Evolutionary conservation across 1,284 basidiomycete species (phyloP).

Genomic region (Phaffia rhodozyma): DNA sequence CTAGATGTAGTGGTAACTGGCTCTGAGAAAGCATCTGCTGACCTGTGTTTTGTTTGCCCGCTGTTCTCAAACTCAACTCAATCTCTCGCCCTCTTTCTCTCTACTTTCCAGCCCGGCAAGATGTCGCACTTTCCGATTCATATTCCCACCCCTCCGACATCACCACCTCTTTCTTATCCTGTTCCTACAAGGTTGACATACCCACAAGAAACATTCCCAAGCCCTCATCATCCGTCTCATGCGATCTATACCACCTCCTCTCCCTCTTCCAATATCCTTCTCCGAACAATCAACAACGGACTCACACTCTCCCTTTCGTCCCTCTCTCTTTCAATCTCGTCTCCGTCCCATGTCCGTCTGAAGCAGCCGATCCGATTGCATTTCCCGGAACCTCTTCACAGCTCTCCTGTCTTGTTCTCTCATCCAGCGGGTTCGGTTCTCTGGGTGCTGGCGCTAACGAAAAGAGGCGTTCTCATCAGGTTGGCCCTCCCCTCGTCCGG

Average conservation of each 20-base stretch:
- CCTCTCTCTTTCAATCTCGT: slow-evolving; percentile 38
- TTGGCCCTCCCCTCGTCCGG: slow-evolving; percentile 47
- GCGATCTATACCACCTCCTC: slow-evolving; percentile 38
- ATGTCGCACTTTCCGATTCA: no score
- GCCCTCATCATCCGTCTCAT: slow-evolving; percentile 6
- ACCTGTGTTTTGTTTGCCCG: no score
- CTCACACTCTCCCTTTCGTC: slow-evolving; percentile 64
- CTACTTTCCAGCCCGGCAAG: no score
- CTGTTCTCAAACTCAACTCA: no score
- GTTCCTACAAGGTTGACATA: no score
- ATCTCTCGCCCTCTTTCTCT: no score
- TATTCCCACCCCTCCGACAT: no score
- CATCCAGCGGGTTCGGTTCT: slow-evolving; percentile 47
- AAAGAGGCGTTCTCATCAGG: slow-evolving; percentile 60
- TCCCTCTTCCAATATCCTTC: slow-evolving; percentile 51
- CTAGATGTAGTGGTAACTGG: no score
- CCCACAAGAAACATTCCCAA: no score
- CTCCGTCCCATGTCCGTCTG: neutral
- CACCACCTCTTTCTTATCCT: no score
- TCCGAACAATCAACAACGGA: slow-evolving; percentile 62
- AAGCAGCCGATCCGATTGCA: slow-evolving; percentile 56
- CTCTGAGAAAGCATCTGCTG: no score
- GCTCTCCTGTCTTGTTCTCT: slow-evolving; percentile 52
- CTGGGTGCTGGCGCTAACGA: slow-evolving; percentile 58
- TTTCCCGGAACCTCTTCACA: slow-evolving; percentile 59